phyloP scores from a whole-genome alignment of 495 filamentous ascomycete genomes.

The Lasiosphaeria hispida region DNA sequence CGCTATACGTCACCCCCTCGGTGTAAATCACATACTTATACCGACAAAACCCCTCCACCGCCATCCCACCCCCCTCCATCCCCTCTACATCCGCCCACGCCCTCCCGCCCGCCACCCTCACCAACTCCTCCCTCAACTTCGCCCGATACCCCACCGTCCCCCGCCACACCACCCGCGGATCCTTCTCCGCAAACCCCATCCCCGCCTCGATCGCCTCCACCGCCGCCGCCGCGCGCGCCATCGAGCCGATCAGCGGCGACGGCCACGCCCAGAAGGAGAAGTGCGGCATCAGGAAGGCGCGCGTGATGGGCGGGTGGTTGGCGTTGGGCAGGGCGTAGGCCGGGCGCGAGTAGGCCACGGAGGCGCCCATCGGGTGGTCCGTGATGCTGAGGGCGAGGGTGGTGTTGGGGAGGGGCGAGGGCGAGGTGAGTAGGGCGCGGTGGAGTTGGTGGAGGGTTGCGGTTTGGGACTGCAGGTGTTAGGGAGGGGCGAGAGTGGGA shows the following conservation, averaged over 20 bases:
- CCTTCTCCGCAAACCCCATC: conserved; percentile 48
- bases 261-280: conserved; percentile 75
- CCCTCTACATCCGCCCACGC: conserved; percentile 48
- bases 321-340: conserved; percentile 41
- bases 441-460: too few relatives aligned
- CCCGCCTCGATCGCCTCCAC: conserved; percentile 36
- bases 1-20: conserved; percentile 61
- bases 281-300: conserved; percentile 71
- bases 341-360: conserved; percentile 35
- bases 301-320: conserved; percentile 22
- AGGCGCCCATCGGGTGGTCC: conserved; percentile 35
- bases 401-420: conserved; percentile 52
- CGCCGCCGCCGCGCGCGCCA: conserved; percentile 48
- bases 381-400: conserved; percentile 52
- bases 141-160: conserved; percentile 51
- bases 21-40: conserved; percentile 57
- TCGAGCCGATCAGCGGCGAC: conserved; percentile 56
- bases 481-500: too few relatives aligned
- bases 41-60: conserved; percentile 49
- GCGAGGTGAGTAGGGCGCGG: conserved; percentile 23
- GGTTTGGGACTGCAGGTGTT: too few relatives aligned
- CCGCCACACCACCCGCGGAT: conserved; percentile 64
- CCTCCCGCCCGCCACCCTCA: conserved; percentile 30
- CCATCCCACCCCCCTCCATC: conserved; percentile 46
- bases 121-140: conserved; percentile 41